Evolutionary conservation across 176 grass and related monocot genomes (phyloP).

Genomic region (Oryza rufipogon): DNA sequence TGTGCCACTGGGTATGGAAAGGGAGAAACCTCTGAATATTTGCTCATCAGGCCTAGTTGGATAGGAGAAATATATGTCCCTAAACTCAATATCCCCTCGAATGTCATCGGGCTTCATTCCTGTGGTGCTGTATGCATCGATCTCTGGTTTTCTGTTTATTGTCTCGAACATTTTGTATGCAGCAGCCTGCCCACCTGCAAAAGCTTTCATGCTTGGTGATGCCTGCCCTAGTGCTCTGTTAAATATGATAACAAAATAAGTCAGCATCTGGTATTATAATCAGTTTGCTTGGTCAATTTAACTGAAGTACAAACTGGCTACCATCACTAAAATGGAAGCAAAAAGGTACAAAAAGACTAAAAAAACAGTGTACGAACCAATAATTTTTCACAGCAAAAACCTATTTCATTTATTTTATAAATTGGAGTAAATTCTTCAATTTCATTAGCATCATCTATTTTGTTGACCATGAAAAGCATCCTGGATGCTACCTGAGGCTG

Average conservation of each 20-base stretch:
- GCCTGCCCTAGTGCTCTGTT: constrained; percentile 84
- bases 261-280: not conserved
- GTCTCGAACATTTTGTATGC: constrained; percentile 95
- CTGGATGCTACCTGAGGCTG: constrained; percentile 37
- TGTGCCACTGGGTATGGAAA: constrained; percentile 59
- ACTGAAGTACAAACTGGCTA: not conserved
- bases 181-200: constrained; percentile 82
- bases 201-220: constrained; percentile 86
- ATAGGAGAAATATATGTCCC: constrained; percentile 79
- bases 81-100: constrained; percentile 81
- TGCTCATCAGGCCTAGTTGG: constrained; percentile 73
- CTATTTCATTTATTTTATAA: constrained; percentile 2
- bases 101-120: constrained; percentile 78
- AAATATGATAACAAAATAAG: constrained; percentile 24
- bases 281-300: not conserved
- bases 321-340: not conserved
- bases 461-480: constrained; percentile 13
- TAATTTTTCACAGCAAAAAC: constrained; percentile 6
- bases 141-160: constrained; percentile 84
- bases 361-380: not conserved
- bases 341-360: not conserved
- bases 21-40: constrained; percentile 81
- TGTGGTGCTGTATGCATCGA: constrained; percentile 58
- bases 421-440: not conserved
- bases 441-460: constrained; percentile 21